Evolutionary conservation across 306 rosid species (phyloP).

Genomic region (Cucumis cinereus): DNA sequence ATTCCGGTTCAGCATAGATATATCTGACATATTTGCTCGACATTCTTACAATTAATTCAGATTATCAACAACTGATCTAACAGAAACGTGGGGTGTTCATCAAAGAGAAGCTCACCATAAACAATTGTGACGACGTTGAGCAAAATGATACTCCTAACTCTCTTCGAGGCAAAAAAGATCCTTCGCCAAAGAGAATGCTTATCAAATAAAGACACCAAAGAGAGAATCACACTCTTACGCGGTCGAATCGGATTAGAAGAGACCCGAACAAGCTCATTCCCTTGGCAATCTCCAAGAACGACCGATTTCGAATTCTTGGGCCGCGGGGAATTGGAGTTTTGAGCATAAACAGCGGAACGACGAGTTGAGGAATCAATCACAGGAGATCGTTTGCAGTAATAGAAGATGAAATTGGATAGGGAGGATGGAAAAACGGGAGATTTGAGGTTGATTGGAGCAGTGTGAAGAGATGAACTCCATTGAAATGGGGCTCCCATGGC

Average conservation of each 20-base stretch:
- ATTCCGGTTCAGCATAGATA: background rate
- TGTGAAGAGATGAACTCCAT: background rate
- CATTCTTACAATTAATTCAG: background rate
- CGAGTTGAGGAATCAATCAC: slow-evolving; percentile 12
- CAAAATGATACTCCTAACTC: slow-evolving; percentile 50
- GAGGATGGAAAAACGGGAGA: slow-evolving; percentile 8
- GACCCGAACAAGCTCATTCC: slow-evolving; percentile 6
- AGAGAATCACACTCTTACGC: background rate
- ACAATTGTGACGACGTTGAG: slow-evolving; percentile 46
- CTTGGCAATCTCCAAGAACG: background rate
- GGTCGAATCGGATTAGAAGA: background rate
- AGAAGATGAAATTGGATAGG: slow-evolving; percentile 4
- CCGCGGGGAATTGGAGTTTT: slow-evolving; percentile 5
- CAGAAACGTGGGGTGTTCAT: background rate
- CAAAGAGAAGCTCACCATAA: slow-evolving; percentile 28
- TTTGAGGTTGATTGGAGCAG: slow-evolving; percentile 3
- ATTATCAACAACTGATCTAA: background rate
- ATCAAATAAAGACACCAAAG: slow-evolving; percentile 25
- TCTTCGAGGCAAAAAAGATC: slow-evolving; percentile 42
- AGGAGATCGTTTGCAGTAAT: slow-evolving; percentile 21
- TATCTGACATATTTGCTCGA: background rate
- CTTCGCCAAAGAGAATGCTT: slow-evolving; percentile 33
- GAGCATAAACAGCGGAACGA: slow-evolving; percentile 8
- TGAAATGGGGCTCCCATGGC: slow-evolving; percentile 1
- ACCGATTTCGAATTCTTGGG: slow-evolving; percentile 8